A percentile compares a stretch with the other conserved stretches of the same genome.
These are phyloP conservation scores for Coemansia umbellata DNA, from an alignment of 192 early-diverging fungal genomes.

Conservation along the genomic window DNA sequence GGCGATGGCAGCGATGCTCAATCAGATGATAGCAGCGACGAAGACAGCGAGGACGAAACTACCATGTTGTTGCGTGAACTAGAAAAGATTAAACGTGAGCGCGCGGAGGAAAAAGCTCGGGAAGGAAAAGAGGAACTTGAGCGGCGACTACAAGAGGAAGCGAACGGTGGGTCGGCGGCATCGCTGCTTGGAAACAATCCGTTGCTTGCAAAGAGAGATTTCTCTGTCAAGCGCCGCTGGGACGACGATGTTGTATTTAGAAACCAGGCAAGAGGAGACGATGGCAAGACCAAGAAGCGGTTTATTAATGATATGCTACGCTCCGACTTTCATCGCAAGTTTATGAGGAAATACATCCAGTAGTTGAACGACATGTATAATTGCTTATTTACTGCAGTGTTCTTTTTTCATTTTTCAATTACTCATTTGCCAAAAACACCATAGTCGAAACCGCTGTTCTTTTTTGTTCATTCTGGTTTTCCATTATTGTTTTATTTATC, in stretches of 20 bases:
- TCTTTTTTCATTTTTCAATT: neutral
- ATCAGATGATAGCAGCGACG: slow-evolving; percentile 15
- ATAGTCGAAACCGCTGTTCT: too few relatives aligned
- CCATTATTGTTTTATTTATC: too few relatives aligned
- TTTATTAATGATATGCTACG: slow-evolving; percentile 97
- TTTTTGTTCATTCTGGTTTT: too few relatives aligned
- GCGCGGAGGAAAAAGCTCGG: slow-evolving; percentile 86
- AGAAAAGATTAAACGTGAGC: slow-evolving; percentile 90
- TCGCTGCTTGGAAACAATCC: slow-evolving; percentile 74
- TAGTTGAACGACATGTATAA: slow-evolving; percentile 19
- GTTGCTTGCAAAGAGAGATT: slow-evolving; percentile 61
- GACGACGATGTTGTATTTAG: slow-evolving; percentile 99
- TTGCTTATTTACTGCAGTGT: neutral
- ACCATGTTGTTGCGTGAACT: slow-evolving; percentile 77
- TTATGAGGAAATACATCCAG: slow-evolving; percentile 87
- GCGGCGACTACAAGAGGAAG: slow-evolving; percentile 55
- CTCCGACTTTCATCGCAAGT: slow-evolving; percentile 94
- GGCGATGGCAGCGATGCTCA: slow-evolving; percentile 3
- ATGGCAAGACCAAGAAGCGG: slow-evolving; percentile 86
- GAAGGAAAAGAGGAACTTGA: slow-evolving; percentile 47
- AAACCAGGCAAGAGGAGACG: slow-evolving; percentile 87
- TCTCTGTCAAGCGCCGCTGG: slow-evolving; percentile 92
- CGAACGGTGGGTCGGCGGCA: slow-evolving; percentile 50
- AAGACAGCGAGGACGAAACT: slow-evolving; percentile 87
- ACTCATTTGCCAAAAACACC: too few relatives aligned